Percentiles rank a stretch among this genome's conserved stretches.
These are phyloP conservation scores for Arthonia radiata DNA, from an alignment of 495 filamentous ascomycete genomes.

Conservation along the genomic window DNA sequence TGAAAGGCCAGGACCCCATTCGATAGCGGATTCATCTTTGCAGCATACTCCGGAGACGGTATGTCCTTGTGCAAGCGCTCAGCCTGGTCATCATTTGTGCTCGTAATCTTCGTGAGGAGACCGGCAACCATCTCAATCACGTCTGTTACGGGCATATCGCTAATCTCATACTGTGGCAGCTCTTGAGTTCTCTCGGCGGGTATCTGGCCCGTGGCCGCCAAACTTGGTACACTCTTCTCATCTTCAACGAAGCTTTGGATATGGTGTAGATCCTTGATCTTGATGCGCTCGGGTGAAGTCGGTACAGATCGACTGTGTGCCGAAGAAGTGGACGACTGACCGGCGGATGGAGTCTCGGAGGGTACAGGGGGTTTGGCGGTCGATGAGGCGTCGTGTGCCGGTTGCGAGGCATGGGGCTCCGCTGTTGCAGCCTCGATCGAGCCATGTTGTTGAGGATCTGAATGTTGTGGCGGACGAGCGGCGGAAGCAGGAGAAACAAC, in stretches of 20 bases:
- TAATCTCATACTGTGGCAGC: slow-evolving; percentile 68
- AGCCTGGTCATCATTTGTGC: slow-evolving; percentile 85
- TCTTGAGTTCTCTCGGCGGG: slow-evolving; percentile 14
- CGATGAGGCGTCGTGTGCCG: no score
- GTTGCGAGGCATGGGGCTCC: no score
- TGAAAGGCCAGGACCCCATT: slow-evolving; percentile 95
- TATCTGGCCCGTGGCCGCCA: slow-evolving; percentile 13
- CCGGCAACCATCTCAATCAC: slow-evolving; percentile 99
- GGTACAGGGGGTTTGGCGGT: slow-evolving; percentile 8
- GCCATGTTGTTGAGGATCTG: no score
- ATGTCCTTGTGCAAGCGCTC: slow-evolving; percentile 52
- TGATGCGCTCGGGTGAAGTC: slow-evolving; percentile 49
- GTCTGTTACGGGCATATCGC: slow-evolving; percentile 87
- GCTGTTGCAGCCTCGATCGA: no score
- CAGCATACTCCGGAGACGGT: slow-evolving; percentile 36
- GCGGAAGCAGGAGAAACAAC: no score
- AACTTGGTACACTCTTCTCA: slow-evolving; percentile 21
- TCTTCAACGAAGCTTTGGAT: slow-evolving; percentile 73
- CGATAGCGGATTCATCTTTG: slow-evolving; percentile 49
- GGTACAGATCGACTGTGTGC: slow-evolving; percentile 28
- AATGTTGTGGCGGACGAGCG: no score
- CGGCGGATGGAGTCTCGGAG: slow-evolving; percentile 26
- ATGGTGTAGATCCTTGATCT: slow-evolving; percentile 62
- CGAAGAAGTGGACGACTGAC: slow-evolving; percentile 26
- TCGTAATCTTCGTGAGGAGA: slow-evolving; percentile 94